phyloP scores from a whole-genome alignment of 176 grass and related monocot species.

The Oryza coarctata region DNA sequence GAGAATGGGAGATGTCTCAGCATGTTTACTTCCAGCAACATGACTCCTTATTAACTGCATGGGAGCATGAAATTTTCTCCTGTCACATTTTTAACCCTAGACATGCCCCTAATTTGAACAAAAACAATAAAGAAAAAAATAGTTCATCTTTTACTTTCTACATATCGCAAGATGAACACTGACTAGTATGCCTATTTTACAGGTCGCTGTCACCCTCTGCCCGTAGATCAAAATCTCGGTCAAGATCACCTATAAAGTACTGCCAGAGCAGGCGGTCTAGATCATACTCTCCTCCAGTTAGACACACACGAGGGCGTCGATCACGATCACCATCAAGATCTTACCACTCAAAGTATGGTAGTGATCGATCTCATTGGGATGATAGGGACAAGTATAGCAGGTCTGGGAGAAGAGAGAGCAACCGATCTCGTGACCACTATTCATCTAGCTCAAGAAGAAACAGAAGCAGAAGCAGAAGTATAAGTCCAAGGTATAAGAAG shows the following conservation, averaged over 20 bases:
- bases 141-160: not conserved
- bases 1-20: not conserved
- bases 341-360: slow-evolving; percentile 51
- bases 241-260: slow-evolving; percentile 93
- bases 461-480: slow-evolving; percentile 74
- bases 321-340: slow-evolving; percentile 76
- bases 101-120: not conserved
- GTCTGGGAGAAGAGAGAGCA: slow-evolving; percentile 52
- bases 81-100: not conserved
- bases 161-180: not conserved
- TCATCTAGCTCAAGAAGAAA: slow-evolving; percentile 80
- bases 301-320: slow-evolving; percentile 49
- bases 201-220: slow-evolving; percentile 67
- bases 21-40: not conserved
- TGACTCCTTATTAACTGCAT: slow-evolving; percentile 23
- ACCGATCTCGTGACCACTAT: slow-evolving; percentile 53
- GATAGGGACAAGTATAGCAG: slow-evolving; percentile 65
- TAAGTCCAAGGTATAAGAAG: slow-evolving; percentile 66
- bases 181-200: slow-evolving; percentile 40
- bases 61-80: not conserved
- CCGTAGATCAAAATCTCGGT: slow-evolving; percentile 70
- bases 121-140: not conserved
- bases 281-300: slow-evolving; percentile 70
- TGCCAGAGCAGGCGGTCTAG: slow-evolving; percentile 63
- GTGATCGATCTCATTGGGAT: slow-evolving; percentile 59